Conservation (phyloP, 108 stramenopile species). For the Aureococcus anophagefferens region DNA sequence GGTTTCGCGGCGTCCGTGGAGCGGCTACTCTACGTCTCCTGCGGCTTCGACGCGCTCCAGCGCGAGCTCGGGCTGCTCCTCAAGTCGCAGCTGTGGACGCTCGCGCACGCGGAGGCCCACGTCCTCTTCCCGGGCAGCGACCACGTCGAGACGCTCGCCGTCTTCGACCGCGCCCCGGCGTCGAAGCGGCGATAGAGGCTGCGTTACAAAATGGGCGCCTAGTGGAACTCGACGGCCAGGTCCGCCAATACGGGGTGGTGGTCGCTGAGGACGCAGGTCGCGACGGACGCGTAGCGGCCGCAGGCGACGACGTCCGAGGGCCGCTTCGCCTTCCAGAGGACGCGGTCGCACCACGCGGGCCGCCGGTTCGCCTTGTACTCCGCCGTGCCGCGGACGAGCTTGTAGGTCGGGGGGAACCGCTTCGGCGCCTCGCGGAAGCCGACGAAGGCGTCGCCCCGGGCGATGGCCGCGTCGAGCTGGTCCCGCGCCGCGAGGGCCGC, state of each 20-base stretch:
- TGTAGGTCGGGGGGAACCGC: background rate
- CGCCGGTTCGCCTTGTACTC: background rate
- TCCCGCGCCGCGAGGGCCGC: background rate
- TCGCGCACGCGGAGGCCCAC: slow-evolving; percentile 26
- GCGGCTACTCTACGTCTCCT: slow-evolving; percentile 40
- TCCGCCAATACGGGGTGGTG: too few relatives aligned
- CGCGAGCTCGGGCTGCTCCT: slow-evolving; percentile 20
- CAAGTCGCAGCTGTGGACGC: background rate
- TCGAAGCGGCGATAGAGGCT: too few relatives aligned
- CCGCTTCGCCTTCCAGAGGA: background rate
- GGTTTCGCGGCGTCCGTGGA: too few relatives aligned
- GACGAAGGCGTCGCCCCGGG: background rate
- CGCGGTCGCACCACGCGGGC: background rate
- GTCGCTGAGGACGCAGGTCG: too few relatives aligned
- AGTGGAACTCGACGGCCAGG: too few relatives aligned
- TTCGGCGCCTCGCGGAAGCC: background rate
- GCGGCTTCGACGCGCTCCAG: slow-evolving; percentile 45
- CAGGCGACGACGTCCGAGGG: too few relatives aligned
- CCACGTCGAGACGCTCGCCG: slow-evolving; percentile 41
- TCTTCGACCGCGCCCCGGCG: slow-evolving; percentile 29
- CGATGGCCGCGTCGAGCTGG: background rate
- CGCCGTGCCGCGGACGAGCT: background rate
- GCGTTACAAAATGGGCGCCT: too few relatives aligned
- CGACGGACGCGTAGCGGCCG: too few relatives aligned
- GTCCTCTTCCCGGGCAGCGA: slow-evolving; percentile 47